Conservation (phyloP, 176 grass and related monocot species). For the Aegilops longissima region DNA sequence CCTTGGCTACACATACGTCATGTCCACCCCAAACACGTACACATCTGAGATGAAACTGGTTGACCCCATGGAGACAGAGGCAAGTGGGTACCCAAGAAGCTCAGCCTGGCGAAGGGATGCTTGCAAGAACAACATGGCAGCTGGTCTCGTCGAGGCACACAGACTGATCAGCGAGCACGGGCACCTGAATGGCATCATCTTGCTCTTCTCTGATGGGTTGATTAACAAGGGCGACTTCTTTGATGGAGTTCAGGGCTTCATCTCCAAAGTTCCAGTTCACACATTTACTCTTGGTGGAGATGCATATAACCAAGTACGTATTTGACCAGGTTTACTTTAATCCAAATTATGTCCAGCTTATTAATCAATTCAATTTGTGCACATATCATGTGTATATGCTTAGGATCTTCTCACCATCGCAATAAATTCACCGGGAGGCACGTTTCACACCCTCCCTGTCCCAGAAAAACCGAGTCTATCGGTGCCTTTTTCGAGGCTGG, state of each 20-base stretch:
- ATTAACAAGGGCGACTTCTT: background rate
- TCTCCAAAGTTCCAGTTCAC: background rate
- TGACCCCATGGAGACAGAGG: rapidly evolving
- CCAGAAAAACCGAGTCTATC: too few relatives aligned
- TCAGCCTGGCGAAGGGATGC: too few relatives aligned
- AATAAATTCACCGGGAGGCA: background rate
- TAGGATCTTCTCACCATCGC: background rate
- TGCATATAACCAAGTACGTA: background rate
- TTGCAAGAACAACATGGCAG: too few relatives aligned
- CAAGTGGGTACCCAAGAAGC: too few relatives aligned
- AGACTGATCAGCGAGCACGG: background rate
- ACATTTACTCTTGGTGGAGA: background rate
- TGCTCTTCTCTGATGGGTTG: background rate
- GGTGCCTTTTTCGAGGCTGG: too few relatives aligned
- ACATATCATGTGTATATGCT: background rate
- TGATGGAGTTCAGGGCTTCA: background rate
- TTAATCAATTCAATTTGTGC: too few relatives aligned
- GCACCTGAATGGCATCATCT: background rate
- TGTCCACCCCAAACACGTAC: background rate
- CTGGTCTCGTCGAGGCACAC: background rate
- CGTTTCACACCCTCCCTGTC: too few relatives aligned
- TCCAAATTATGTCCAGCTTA: too few relatives aligned
- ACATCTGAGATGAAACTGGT: background rate
- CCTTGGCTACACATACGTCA: background rate
- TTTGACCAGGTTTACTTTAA: too few relatives aligned